Conservation (phyloP, 1,284 basidiomycete genomes). For the Heterobasidion annosum region DNA sequence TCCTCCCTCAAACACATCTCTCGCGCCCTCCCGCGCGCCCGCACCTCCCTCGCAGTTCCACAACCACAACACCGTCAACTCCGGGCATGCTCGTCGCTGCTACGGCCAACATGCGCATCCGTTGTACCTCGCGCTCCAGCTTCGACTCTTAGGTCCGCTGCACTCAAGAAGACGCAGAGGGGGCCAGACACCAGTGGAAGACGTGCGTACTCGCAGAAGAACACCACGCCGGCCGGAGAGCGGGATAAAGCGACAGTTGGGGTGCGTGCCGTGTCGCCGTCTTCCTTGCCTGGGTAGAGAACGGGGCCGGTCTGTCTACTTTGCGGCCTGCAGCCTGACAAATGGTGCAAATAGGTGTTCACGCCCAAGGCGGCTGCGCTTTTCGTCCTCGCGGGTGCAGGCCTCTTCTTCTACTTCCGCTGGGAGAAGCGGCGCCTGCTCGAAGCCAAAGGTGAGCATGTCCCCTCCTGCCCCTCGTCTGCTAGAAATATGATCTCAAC, state of each 20-base stretch:
- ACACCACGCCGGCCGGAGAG: not conserved
- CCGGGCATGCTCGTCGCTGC: no score
- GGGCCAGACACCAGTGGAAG: not conserved
- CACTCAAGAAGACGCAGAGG: no score
- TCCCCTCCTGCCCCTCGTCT: not conserved
- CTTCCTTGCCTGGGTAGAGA: no score
- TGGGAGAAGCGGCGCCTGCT: slow-evolving; percentile 78
- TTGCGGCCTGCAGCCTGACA: not conserved
- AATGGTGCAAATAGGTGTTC: slow-evolving; percentile 58
- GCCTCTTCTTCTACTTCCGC: slow-evolving; percentile 84
- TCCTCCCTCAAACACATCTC: not conserved
- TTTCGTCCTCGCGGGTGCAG: slow-evolving; percentile 77
- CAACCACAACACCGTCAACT: not conserved
- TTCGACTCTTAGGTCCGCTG: no score
- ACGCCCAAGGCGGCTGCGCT: slow-evolving; percentile 77
- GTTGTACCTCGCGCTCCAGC: no score
- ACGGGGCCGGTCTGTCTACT: no score
- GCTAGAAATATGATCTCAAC: no score
- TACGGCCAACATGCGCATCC: no score
- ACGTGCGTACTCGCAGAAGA: not conserved
- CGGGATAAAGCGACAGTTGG: not conserved
- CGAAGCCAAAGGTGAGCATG: slow-evolving; percentile 56
- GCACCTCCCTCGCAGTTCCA: not conserved
- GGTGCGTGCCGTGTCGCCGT: not conserved
- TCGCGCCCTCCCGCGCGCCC: not conserved